These are phyloP conservation scores for Coemansia sp. DNA, from an alignment of 192 early-diverging fungal species.

Conservation along the genomic window DNA sequence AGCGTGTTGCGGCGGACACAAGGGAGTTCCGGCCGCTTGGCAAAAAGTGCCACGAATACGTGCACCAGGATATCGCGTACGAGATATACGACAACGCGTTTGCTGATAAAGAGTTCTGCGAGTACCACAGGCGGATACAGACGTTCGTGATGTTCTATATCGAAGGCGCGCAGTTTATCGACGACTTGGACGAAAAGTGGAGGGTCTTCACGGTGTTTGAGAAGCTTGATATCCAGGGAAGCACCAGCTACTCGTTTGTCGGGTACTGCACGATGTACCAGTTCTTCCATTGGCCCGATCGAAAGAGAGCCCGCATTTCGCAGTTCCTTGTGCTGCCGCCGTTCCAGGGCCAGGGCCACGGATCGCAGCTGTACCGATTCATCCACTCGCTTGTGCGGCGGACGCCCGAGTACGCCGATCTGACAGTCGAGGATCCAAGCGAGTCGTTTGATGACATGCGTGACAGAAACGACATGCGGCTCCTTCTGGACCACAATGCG, in stretches of 20 bases:
- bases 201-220: constrained; percentile 68
- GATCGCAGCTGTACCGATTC: constrained; percentile 66
- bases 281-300: constrained; percentile 82
- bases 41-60: constrained; percentile 74
- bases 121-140: constrained; percentile 80
- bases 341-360: constrained; percentile 82
- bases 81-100: constrained; percentile 78
- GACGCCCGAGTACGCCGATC: constrained; percentile 27
- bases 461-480: constrained; percentile 78
- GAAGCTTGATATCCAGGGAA: constrained; percentile 45
- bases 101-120: constrained; percentile 62
- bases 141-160: constrained; percentile 82
- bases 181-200: constrained; percentile 84
- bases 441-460: constrained; percentile 84
- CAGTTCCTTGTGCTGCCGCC: constrained; percentile 94
- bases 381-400: constrained; percentile 52
- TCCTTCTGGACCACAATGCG: constrained; percentile 58
- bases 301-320: constrained; percentile 81
- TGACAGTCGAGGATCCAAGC: constrained; percentile 89
- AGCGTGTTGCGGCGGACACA: constrained; percentile 63
- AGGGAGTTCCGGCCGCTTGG: constrained; percentile 74
- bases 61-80: constrained; percentile 29
- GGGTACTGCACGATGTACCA: constrained; percentile 85
- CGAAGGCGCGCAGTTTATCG: constrained; percentile 86
- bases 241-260: constrained; percentile 66